phyloP scores from a whole-genome alignment of 1,284 basidiomycete genomes.

The Puccinia hordei region DNA sequence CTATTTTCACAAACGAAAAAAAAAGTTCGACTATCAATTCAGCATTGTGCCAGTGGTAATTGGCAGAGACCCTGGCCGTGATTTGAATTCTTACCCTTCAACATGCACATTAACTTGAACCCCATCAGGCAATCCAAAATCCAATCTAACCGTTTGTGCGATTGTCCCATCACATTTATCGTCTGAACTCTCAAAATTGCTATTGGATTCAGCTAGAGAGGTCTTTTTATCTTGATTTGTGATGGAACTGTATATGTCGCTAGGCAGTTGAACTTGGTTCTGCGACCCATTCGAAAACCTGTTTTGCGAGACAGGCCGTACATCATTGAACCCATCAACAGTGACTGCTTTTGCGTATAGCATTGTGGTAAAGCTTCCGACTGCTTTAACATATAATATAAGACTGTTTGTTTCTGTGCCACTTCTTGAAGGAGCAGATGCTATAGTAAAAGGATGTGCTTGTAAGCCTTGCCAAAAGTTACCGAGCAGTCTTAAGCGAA shows the following conservation, averaged over 20 bases:
- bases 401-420: conserved; percentile 25
- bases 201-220: not conserved
- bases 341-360: conserved; percentile 38
- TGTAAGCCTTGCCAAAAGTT: conserved; percentile 28
- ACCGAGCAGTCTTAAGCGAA: conserved; percentile 36
- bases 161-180: not conserved
- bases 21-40: not conserved
- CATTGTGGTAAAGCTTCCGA: conserved; percentile 43
- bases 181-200: not conserved
- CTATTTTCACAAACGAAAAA: conserved; percentile 1
- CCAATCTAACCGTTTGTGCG: not conserved
- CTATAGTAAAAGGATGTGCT: conserved; percentile 49
- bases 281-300: conserved; percentile 1
- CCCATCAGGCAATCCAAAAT: conserved; percentile 7
- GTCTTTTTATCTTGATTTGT: not conserved
- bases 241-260: conserved; percentile 24
- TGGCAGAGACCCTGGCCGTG: not conserved
- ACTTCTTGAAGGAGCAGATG: conserved; percentile 25
- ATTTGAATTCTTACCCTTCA: conserved; percentile 22
- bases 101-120: conserved; percentile 27
- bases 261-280: conserved; percentile 16
- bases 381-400: conserved; percentile 43
- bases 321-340: conserved; percentile 13
- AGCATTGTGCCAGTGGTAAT: not conserved
- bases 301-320: not conserved